phyloP scores from a whole-genome alignment of 2,329 filamentous ascomycete genomes.

The Talaromyces marneffei region DNA sequence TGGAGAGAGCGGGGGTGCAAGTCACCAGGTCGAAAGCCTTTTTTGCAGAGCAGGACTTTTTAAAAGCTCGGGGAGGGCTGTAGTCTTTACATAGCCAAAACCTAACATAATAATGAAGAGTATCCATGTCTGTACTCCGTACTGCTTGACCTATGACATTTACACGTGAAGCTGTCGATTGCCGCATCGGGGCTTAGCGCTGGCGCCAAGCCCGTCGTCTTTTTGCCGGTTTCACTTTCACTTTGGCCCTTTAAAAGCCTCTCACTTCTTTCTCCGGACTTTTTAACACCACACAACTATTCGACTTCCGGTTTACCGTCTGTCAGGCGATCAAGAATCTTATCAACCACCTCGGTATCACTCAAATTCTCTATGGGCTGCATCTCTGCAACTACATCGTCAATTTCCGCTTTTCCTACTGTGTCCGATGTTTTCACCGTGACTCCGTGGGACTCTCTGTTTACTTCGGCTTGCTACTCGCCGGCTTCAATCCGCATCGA shows the following conservation, averaged over 20 bases:
- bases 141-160: conserved; percentile 6
- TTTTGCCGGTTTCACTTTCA: neutral
- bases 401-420: neutral
- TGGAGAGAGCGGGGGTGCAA: conserved; percentile 45
- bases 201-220: neutral
- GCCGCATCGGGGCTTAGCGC: conserved; percentile 9
- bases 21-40: conserved; percentile 43
- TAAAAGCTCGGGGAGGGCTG: conserved; percentile 7
- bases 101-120: neutral
- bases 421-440: conserved; percentile 11
- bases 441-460: conserved; percentile 3
- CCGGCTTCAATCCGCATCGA: neutral
- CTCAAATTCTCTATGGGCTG: conserved; percentile 31
- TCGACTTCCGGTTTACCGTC: neutral
- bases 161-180: conserved; percentile 7
- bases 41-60: conserved; percentile 29
- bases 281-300: neutral
- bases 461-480: neutral
- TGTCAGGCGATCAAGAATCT: neutral
- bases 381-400: conserved; percentile 27
- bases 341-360: neutral
- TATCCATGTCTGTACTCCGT: neutral
- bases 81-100: neutral
- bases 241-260: neutral
- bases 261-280: neutral